Base-by-base conservation (phyloP, 495 filamentous ascomycete genomes). In the Oleoguttula mirabilis region DNA sequence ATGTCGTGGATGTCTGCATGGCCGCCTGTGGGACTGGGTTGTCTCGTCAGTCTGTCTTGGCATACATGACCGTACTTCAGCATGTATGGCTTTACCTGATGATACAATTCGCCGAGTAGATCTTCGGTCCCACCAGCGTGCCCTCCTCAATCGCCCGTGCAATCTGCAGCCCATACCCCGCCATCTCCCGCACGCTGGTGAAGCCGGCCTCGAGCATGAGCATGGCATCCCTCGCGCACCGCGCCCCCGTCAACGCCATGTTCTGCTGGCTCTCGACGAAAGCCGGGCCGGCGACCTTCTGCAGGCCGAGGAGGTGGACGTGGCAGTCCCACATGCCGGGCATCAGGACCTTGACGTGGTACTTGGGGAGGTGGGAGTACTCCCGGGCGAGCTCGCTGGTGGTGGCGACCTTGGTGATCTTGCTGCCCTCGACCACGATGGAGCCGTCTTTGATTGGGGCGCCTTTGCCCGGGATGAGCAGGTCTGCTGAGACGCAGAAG, bases 271-370 rank as follows among this genome's bases (percentile, higher is more conserved):
- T 39, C n/a, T 39, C 20, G 12, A 41, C 33, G 15, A 36, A 21
- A 4, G 25, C 43, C 2, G 47, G 44, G 21, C 35, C 22, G 15
- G 27, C 20, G 3, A 45, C 30, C 3, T 17, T 15, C 11, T 32
- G 25, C 1, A 40, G 28, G 14, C 42, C 51, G 16, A 55, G 36
- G 38, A 47, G 51, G 36, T 55, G 51, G 10, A 45, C 20, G 39
- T 55, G 51, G 36, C 47, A 51, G 28, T 55, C 51, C 44, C 44
- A 55, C 47, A 55, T 49, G 16, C 51, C 51, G 5, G 51, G 51
- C 33, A 55, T 50, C 3, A 55, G 36, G 1, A 51, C 47, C 24
- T 44, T 41, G 39, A 55, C 47, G 15, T 41, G 11, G 20, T 49
- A 21, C 14, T 39, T 27, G 3, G 34, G 36, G 4, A 47, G 21